Evolutionary conservation across 805 yeast genomes (phyloP).

Genomic region (Geotrichum ghanense): DNA sequence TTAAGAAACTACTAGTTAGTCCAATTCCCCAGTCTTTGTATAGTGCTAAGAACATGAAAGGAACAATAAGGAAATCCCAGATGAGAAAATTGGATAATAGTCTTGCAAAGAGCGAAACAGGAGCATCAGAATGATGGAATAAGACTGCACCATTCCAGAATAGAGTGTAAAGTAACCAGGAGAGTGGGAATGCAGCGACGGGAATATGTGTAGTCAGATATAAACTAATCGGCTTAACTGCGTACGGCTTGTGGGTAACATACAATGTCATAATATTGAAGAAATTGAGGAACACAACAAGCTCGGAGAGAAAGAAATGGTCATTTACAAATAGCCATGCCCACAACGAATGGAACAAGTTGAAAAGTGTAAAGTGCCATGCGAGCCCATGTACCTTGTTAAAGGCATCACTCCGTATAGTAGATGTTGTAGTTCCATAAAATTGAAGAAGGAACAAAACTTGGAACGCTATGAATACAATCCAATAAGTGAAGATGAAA

Average conservation of each 20-base stretch:
- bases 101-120: conserved; percentile 38
- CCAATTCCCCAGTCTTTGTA: conserved; percentile 68
- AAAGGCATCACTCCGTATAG: conserved; percentile 9
- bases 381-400: conserved; percentile 30
- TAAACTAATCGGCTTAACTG: conserved; percentile 37
- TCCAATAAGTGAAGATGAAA: conserved; percentile 43
- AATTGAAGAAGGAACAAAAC: conserved; percentile 25
- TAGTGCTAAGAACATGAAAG: conserved; percentile 42
- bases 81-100: conserved; percentile 60
- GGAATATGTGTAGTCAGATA: conserved; percentile 57
- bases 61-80: conserved; percentile 68
- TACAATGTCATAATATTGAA: conserved; percentile 46
- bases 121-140: conserved; percentile 36
- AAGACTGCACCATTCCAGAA: conserved; percentile 83
- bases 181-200: conserved; percentile 54
- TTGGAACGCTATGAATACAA: conserved; percentile 41
- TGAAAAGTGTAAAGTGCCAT: conserved; percentile 53
- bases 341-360: conserved; percentile 54
- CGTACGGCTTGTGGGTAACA: conserved; percentile 48
- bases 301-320: conserved; percentile 47
- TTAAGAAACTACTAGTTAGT: conserved; percentile 42
- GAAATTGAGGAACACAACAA: conserved; percentile 48
- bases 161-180: conserved; percentile 62
- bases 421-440: conserved; percentile 12
- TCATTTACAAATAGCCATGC: conserved; percentile 44